Percentiles rank a stretch among this genome's conserved stretches.
Conservation (phyloP, 495 filamentous ascomycete species). For the Oidiodendron maius region DNA sequence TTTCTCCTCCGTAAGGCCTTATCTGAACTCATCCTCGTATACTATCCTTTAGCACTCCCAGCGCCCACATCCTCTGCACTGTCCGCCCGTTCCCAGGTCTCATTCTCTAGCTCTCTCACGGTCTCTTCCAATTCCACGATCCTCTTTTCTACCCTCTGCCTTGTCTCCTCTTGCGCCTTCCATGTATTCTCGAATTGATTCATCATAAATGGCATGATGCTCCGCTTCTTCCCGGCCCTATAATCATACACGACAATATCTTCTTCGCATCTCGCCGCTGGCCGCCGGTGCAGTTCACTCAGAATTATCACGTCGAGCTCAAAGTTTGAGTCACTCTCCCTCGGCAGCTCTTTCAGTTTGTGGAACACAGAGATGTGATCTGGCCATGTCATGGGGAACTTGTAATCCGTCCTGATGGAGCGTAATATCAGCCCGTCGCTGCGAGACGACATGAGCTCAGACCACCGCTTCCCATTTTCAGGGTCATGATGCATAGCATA, state of each 20-base stretch:
- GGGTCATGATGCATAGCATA: constrained; percentile 67
- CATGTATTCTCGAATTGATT: constrained; percentile 60
- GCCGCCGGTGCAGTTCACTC: constrained; percentile 72
- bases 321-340: constrained; percentile 26
- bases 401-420: constrained; percentile 80
- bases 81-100: constrained; percentile 60
- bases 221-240: constrained; percentile 43
- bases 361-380: constrained; percentile 87
- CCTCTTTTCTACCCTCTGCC: constrained; percentile 32
- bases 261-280: constrained; percentile 74
- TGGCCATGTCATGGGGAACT: constrained; percentile 88
- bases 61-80: constrained; percentile 22
- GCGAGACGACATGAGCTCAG: constrained; percentile 57
- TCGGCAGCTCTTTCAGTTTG: constrained; percentile 52
- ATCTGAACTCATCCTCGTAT: too few species aligned
- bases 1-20: too few species aligned
- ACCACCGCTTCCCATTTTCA: constrained; percentile 59
- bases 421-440: constrained; percentile 72
- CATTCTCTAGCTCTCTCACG: constrained; percentile 54
- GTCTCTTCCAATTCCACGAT: constrained; percentile 43
- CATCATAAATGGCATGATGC: constrained; percentile 61
- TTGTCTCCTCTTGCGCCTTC: constrained; percentile 58
- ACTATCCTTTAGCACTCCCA: background rate
- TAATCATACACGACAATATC: constrained; percentile 89
- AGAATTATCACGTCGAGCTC: constrained; percentile 58